Evolutionary conservation across 345 rosid species (phyloP), one percentile per base, ranked within the genome.

Genomic region (Conringia planisiliqua): DNA sequence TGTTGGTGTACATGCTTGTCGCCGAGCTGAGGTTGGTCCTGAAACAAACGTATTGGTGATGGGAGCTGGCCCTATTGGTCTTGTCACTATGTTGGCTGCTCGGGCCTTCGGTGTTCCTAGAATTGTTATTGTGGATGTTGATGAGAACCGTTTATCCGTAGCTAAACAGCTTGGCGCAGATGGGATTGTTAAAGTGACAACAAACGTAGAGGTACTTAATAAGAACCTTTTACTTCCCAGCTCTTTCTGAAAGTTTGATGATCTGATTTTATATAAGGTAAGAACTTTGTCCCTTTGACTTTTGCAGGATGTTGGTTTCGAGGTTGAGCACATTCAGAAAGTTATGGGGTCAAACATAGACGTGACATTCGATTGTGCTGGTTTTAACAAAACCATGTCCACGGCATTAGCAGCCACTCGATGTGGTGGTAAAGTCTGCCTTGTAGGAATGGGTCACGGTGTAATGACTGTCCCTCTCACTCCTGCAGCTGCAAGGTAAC

Each of bases 51-150:
- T 90, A 0, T 78, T 95, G 78, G 70, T 95, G 44, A 83, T 90
- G 85, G 97, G 97, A 43, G 87, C 97, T 24, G 99, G 99, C 36
- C 97, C 99, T 0, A 92, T 95, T 54, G 99, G 97, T 10, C 97
- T 92, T n/a, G 86, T 95, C 30, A 88, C 96, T 2, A 58, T 95
- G 88, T 71, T 92, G 58, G 90, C 97, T 48, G 97, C 99, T 70
- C 92, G 84, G 7, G 98, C 99, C 36, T 95, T 95, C 55, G 92
- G 97, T 48, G 89, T 96, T 18, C 94, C 97, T 11, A 87, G 84
- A 76, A 78, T 95, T 29, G 80, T 92, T 52, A 80, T 95, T 66
- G 88, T 79, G 13, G 98, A 95, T 80, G 92, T 92, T 22, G 94
- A 92, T 62, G 90, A 79, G n/a, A 54, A 75, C 20, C 86, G 99